Evolutionary conservation across 495 filamentous ascomycete species (phyloP).

Genomic region (Aspergillus cavernicola): DNA sequence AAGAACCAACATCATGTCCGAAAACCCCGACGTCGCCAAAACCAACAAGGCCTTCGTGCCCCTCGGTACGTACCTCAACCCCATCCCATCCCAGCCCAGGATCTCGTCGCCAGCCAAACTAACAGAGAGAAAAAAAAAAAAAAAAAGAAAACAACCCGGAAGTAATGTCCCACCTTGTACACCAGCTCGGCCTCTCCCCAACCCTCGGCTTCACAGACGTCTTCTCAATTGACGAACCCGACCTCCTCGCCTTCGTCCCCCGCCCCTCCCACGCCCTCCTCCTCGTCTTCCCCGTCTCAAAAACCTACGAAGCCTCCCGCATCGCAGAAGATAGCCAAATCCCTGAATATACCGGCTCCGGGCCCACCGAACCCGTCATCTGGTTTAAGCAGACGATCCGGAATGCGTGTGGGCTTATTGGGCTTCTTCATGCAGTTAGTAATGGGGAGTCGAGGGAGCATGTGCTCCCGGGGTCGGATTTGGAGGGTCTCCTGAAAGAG

Average conservation of each 20-base stretch:
- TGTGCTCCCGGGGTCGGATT: constrained; percentile 40
- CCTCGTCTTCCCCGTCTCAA: constrained; percentile 78
- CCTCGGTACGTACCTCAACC: constrained; percentile 29
- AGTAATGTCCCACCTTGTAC: constrained; percentile 73
- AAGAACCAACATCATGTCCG: constrained; percentile 25
- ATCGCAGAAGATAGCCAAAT: constrained; percentile 58
- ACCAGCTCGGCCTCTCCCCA: constrained; percentile 67
- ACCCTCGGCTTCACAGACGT: constrained; percentile 75
- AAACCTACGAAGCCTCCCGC: constrained; percentile 63
- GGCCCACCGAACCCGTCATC: constrained; percentile 58
- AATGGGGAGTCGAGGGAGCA: constrained; percentile 55
- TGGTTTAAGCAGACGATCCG: constrained; percentile 94
- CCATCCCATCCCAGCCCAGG: not conserved
- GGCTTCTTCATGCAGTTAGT: constrained; percentile 66
- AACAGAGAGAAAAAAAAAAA: not conserved
- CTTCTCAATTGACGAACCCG: constrained; percentile 74
- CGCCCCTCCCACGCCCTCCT: constrained; percentile 80
- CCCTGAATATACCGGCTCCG: constrained; percentile 48
- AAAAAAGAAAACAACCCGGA: constrained; percentile 67
- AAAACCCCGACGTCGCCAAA: constrained; percentile 33
- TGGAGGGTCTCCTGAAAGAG: constrained; percentile 44
- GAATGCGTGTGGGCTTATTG: constrained; percentile 84
- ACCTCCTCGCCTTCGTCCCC: constrained; percentile 74
- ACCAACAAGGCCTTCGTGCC: constrained; percentile 49
- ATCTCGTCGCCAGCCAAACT: not conserved